Conservation (phyloP, 2,329 filamentous ascomycete species). For the Aspergillus sp. region DNA sequence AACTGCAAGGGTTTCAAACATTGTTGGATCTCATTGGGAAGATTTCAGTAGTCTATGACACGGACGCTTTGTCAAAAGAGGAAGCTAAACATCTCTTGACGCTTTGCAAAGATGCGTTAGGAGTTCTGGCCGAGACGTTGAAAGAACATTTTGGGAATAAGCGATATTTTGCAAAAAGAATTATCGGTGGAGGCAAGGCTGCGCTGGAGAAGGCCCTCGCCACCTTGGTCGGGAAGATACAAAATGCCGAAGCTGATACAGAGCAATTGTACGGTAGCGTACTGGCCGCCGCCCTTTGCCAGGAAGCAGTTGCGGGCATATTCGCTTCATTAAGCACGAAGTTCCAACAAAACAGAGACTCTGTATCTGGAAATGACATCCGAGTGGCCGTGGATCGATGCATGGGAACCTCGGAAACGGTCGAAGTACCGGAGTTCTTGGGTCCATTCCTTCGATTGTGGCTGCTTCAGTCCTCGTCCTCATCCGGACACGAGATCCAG, state of each 20-base stretch:
- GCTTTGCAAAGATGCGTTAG: constrained; percentile 52
- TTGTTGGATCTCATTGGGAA: constrained; percentile 65
- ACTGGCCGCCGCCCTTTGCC: constrained; percentile 73
- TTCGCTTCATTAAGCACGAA: constrained; percentile 46
- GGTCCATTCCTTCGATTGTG: constrained; percentile 40
- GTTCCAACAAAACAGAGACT: constrained; percentile 11
- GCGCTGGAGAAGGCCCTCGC: constrained; percentile 65
- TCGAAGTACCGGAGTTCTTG: constrained; percentile 38
- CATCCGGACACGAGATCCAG: constrained; percentile 23
- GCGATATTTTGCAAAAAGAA: constrained; percentile 74
- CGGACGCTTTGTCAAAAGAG: constrained; percentile 53
- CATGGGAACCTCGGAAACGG: constrained; percentile 37
- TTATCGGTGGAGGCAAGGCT: constrained; percentile 74
- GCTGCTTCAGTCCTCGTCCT: constrained; percentile 59
- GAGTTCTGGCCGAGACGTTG: constrained; percentile 70
- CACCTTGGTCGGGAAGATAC: constrained; percentile 60
- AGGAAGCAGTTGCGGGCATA: constrained; percentile 67
- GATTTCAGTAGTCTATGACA: constrained; percentile 70
- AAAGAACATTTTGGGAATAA: constrained; percentile 78
- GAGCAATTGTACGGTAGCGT: constrained; percentile 82
- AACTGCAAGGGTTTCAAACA: constrained; percentile 71
- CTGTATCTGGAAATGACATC: constrained; percentile 16
- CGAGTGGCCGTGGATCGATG: constrained; percentile 28
- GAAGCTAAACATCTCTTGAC: constrained; percentile 64
- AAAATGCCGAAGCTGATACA: constrained; percentile 45